phyloP scores from a whole-genome alignment of 306 rosid species.

The Trifolium pratense region DNA sequence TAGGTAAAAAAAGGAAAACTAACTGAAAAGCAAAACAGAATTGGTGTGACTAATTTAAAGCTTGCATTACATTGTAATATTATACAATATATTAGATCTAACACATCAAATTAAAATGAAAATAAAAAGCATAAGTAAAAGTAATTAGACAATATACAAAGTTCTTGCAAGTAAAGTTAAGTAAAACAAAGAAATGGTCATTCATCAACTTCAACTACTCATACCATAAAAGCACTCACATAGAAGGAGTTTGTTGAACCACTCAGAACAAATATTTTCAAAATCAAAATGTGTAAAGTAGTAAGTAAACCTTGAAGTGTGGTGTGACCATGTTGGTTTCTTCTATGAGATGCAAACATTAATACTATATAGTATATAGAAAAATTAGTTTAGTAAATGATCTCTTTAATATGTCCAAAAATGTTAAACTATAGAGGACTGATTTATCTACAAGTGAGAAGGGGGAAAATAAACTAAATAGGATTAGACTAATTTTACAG shows the following conservation, averaged over 20 bases:
- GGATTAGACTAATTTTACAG: too few relatives aligned
- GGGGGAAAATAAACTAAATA: too few relatives aligned
- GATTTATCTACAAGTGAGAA: too few relatives aligned
- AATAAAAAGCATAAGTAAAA: slow-evolving; percentile 44
- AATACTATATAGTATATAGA: neutral
- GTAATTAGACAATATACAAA: slow-evolving; percentile 39
- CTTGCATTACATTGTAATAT: slow-evolving; percentile 10
- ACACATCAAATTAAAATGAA: slow-evolving; percentile 22
- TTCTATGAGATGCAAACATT: slow-evolving; percentile 16
- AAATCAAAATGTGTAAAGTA: slow-evolving; percentile 41
- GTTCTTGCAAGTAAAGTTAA: slow-evolving; percentile 30
- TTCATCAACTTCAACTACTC: slow-evolving; percentile 55
- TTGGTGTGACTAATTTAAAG: neutral
- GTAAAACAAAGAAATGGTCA: slow-evolving; percentile 23
- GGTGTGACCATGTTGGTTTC: slow-evolving; percentile 10
- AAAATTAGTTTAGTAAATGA: neutral
- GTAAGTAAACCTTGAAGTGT: slow-evolving; percentile 1
- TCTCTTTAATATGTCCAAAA: neutral
- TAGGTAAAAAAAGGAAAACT: slow-evolving; percentile 32
- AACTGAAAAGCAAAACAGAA: slow-evolving; percentile 32
- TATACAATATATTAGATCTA: slow-evolving; percentile 40
- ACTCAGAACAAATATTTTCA: slow-evolving; percentile 55
- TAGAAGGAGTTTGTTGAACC: slow-evolving; percentile 50
- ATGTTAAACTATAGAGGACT: too few relatives aligned
- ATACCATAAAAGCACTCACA: slow-evolving; percentile 26